These are phyloP conservation scores for Baeospora myosura DNA, from an alignment of 1,284 basidiomycete genomes.

Conservation along the genomic window DNA sequence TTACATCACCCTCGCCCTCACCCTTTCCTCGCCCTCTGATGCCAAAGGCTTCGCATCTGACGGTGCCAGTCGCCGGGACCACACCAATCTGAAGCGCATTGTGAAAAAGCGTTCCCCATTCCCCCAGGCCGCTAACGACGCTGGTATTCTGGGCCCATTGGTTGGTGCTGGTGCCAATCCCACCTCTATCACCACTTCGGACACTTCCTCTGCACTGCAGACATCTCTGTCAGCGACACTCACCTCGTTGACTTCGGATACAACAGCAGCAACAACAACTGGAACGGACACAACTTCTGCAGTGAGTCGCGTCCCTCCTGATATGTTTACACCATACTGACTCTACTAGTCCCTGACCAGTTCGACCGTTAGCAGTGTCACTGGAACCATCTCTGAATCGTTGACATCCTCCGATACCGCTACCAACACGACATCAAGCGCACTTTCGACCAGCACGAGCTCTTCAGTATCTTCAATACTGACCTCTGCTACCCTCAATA, in stretches of 20 bases:
- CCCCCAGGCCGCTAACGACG: conserved; percentile 10
- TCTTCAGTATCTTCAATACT: no score
- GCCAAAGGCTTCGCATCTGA: conserved; percentile 35
- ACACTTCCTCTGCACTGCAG: neutral
- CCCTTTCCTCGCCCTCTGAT: conserved; percentile 34
- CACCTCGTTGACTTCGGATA: conserved; percentile 16
- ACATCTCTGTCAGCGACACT: conserved; percentile 3
- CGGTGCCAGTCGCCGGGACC: conserved; percentile 39
- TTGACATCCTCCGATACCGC: conserved; percentile 2
- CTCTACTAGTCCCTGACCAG: no score
- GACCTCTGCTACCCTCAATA: no score
- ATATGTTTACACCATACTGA: no score
- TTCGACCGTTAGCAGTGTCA: no score
- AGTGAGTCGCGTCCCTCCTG: no score
- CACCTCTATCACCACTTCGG: conserved; percentile 2
- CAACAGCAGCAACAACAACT: conserved; percentile 13
- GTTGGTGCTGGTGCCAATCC: conserved; percentile 19
- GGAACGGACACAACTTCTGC: conserved; percentile 2
- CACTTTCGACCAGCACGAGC: no score
- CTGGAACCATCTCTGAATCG: neutral
- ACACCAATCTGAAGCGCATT: conserved; percentile 55
- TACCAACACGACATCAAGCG: no score
- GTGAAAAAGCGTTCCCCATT: conserved; percentile 52
- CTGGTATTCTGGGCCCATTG: conserved; percentile 11
- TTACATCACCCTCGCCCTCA: conserved; percentile 47